phyloP scores from a whole-genome alignment of 2,329 filamentous ascomycete species.

The Colletotrichum zoysiae region DNA sequence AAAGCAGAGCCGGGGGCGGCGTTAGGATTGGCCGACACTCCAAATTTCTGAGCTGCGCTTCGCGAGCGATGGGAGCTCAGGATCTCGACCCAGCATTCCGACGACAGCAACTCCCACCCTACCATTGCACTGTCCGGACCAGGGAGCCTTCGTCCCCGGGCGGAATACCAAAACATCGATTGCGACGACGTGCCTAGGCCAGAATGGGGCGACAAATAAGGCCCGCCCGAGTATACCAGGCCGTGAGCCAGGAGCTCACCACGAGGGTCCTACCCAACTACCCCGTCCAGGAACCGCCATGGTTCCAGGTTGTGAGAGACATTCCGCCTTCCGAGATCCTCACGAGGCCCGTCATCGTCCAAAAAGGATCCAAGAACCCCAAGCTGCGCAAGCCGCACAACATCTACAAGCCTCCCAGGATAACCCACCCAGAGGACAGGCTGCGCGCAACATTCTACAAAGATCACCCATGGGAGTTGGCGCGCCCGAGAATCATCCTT shows the following conservation, averaged over 20 bases:
- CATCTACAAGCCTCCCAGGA: slow-evolving; percentile 82
- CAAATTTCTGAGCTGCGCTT: slow-evolving; percentile 41
- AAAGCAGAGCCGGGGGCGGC: slow-evolving; percentile 23
- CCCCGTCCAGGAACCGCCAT: slow-evolving; percentile 56
- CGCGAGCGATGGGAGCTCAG: slow-evolving; percentile 11
- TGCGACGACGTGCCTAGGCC: slow-evolving; percentile 9
- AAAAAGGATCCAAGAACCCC: slow-evolving; percentile 57
- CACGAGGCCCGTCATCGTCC: slow-evolving; percentile 64
- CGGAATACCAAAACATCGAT: too few relatives aligned
- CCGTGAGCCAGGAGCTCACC: slow-evolving; percentile 59
- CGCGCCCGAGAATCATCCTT: slow-evolving; percentile 85
- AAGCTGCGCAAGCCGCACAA: slow-evolving; percentile 75
- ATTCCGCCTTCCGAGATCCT: slow-evolving; percentile 71
- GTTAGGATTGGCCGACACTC: slow-evolving; percentile 42
- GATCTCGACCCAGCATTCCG: background rate
- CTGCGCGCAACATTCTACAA: slow-evolving; percentile 86
- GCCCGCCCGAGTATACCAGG: slow-evolving; percentile 62
- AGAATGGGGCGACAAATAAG: slow-evolving; percentile 60
- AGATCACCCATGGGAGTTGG: slow-evolving; percentile 98
- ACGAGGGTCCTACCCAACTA: slow-evolving; percentile 54
- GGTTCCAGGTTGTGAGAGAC: slow-evolving; percentile 64
- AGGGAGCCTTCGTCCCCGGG: background rate
- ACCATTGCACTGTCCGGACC: background rate
- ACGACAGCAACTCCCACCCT: slow-evolving; percentile 10
- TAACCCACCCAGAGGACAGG: slow-evolving; percentile 86